Base-by-base conservation (phyloP, 768 basidiomycete genomes). In the Termitomyces sp. region DNA sequence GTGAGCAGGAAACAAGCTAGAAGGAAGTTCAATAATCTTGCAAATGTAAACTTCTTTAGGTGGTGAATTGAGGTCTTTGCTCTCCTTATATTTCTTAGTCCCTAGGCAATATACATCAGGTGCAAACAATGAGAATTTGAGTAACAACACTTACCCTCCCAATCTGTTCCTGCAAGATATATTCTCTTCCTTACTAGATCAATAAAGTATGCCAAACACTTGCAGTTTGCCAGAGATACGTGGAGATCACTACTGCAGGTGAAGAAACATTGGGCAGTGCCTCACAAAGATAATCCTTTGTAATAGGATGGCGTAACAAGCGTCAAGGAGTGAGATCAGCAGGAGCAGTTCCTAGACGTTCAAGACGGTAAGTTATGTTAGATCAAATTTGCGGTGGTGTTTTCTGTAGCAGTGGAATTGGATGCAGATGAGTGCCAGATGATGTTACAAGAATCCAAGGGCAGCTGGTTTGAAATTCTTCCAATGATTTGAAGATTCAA, bases 301-400 rank as follows among this genome's bases (percentile, higher is more conserved):
- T 44, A 3, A 56, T 22, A 5, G 67, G 60, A 45, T 70, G 64
- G 0, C 60, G 49, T 0, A 70, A 42, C 22, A 70, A 63, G 11
- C 55, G 39, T 2, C 65, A 52, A 0, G 66, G 61, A 2, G 67
- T 70, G 1, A 68, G 40, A 48, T 70, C 67, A 1, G 67, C 54
- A 7, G 68, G 50, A 27, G 7, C 36, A 12, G 36, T 36, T 13
- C 49, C 36, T 29, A 50, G 5, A 7, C 10, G 23, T 39, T 50
- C 25, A 20, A 50, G 36, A 3, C 38, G 36, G 3, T 1, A 1
- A 13, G 62, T 61, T 13, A 57, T 36, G 0, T 38, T 53, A 3
- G 64, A 12, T 2, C 25, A 25, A 2, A 67, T 45, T 0, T 18
- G n/a, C 2, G 56, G 51, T 1, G 67, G 68, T 22, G 63, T 66